Evolutionary conservation across 1,284 basidiomycete species (phyloP).

Genomic region (Cryptococcus neoformans): DNA sequence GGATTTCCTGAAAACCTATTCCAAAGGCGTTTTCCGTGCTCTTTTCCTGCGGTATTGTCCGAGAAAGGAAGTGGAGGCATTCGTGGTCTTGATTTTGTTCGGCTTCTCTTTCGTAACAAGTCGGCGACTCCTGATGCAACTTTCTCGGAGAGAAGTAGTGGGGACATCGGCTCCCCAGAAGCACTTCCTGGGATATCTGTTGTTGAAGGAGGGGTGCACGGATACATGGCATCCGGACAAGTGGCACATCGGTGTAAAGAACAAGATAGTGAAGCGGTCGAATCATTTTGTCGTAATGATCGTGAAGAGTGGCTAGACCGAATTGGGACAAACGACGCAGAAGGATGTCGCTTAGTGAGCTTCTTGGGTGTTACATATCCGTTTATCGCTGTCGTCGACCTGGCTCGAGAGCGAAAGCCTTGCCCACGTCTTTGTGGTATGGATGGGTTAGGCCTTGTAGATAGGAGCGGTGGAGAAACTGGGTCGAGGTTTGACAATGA

Average conservation of each 20-base stretch:
- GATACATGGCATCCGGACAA: too few species aligned
- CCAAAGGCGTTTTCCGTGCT: conserved; percentile 27
- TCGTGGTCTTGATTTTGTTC: conserved; percentile 8
- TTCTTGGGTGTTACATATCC: conserved; percentile 11
- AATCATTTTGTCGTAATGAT: conserved; percentile 3
- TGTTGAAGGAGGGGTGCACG: not conserved
- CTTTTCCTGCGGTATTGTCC: conserved; percentile 14
- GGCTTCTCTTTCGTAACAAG: conserved; percentile 1
- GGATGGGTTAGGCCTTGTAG: conserved; percentile 9
- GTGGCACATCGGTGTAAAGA: not conserved
- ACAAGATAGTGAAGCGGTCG: conserved; percentile 6
- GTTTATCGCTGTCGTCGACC: conserved; percentile 6
- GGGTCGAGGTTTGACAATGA: not conserved
- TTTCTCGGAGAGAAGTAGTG: conserved; percentile 23
- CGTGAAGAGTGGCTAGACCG: conserved; percentile 9
- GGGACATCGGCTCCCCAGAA: conserved; percentile 32
- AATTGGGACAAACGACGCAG: conserved; percentile 22
- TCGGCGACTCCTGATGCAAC: not conserved
- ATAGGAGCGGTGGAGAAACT: conserved; percentile 4
- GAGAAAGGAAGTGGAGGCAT: conserved; percentile 27
- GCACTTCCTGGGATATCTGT: conserved; percentile 11
- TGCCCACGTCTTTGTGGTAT: conserved; percentile 1
- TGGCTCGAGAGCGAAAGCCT: conserved; percentile 8
- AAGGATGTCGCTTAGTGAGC: conserved; percentile 32
- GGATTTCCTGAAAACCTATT: conserved; percentile 30